Evolutionary conservation across 2,329 filamentous ascomycete species (phyloP), one percentile per base, ranked within the genome.

Genomic region (Polychaeton citri): DNA sequence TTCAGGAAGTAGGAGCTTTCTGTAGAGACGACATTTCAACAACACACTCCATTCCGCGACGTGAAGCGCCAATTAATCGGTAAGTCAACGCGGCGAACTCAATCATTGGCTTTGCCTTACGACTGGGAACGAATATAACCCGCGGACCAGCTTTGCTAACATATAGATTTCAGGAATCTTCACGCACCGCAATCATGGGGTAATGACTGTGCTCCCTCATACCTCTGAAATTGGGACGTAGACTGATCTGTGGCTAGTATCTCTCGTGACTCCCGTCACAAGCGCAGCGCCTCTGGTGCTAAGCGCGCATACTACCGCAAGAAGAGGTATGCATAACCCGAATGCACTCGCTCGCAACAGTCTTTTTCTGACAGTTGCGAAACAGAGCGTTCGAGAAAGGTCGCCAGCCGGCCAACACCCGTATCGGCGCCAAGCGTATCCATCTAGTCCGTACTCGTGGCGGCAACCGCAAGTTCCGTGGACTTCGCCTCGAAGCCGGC

Each of bases 341-440:
- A 69, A 60, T 56, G 64, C 60, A 54, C 55, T 82, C 80, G 82
- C 67, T 47, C 41, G 40, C 81, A 73, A 82, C 75, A 73, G 76
- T 62, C 64, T 15, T 5, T 28, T 60, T 46, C 47, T 68, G 63
- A 71, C 62, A 64, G 60, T 28, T 28, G 24, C 64, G 57, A 59
- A 74, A 77, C 85, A 98, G 90, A 88, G 92, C 87, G 77, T 98
- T 98, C 83, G 92, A 98, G 81, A 86, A 87, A 71, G 90, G 90
- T 69, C 88, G 90, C 68, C 90, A 98, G 79, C 84, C 88, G 66
- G 85, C 90, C 76, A 93, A 90, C 79, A 98, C 90, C 72, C 84
- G 88, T 81, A 96, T 98, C 69, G 90, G 92, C 60, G 63, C 80
- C 65, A 94, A 94, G 82, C 81, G 86, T 66, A 79, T 95, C 69